Conservation (phyloP, 306 rosid species). For the Dalbergia cochinchinensis region DNA sequence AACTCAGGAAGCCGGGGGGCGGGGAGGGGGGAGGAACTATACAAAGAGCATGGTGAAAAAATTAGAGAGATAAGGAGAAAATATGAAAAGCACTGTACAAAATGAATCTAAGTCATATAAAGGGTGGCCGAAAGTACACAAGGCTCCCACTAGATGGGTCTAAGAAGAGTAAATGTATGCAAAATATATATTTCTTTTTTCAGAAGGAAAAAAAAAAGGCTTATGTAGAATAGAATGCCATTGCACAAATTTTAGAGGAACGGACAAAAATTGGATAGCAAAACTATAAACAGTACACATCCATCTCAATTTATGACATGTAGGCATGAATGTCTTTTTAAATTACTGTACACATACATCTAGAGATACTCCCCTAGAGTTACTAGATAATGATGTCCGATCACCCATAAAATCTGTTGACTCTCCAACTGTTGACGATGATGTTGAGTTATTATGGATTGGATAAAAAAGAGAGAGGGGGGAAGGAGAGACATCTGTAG, state of each 20-base stretch:
- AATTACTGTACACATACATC: slow-evolving; percentile 66
- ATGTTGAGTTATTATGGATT: slow-evolving; percentile 52
- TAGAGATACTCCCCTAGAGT: slow-evolving; percentile 72
- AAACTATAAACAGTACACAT: slow-evolving; percentile 2
- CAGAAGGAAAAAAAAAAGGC: background rate
- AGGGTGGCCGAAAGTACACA: too few species aligned
- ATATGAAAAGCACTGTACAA: slow-evolving; percentile 23
- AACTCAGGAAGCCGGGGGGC: slow-evolving; percentile 2
- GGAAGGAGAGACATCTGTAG: slow-evolving; percentile 74
- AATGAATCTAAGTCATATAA: background rate
- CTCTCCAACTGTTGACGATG: slow-evolving; percentile 50
- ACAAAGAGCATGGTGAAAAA: slow-evolving; percentile 20
- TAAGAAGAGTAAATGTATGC: too few species aligned
- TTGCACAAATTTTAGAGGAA: slow-evolving; percentile 38
- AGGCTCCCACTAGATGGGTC: too few species aligned
- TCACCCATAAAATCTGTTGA: slow-evolving; percentile 58
- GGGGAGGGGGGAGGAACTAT: background rate
- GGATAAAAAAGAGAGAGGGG: slow-evolving; percentile 85
- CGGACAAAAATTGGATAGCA: slow-evolving; percentile 5
- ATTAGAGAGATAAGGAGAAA: background rate
- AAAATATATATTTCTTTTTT: background rate
- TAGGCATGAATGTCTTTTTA: slow-evolving; percentile 38
- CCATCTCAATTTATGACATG: background rate
- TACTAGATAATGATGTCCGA: slow-evolving; percentile 60
- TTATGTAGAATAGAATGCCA: slow-evolving; percentile 26